A percentile compares a stretch with the other conserved stretches of the same genome.
phyloP scores from a whole-genome alignment of 139 green algal genomes.

The Chlorella sp. region DNA sequence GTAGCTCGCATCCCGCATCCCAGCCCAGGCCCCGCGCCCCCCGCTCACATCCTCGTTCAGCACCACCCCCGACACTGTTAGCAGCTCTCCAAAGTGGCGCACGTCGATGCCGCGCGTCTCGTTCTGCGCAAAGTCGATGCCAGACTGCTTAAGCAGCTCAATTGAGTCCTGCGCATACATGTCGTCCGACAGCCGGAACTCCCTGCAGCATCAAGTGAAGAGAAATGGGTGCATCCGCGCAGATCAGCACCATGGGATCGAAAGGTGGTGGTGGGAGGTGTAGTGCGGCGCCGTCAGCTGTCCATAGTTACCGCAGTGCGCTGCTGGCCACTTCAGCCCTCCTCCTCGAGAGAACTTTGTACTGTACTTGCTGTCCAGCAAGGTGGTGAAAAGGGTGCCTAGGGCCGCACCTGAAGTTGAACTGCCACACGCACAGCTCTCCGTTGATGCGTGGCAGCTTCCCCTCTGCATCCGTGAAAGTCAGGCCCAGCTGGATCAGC shows the following conservation, averaged over 20 bases:
- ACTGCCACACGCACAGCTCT: constrained; percentile 98
- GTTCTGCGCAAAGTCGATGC: constrained; percentile 96
- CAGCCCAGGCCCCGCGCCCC: no score
- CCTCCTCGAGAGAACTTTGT: no score
- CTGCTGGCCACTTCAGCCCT: no score
- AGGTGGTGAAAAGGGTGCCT: no score
- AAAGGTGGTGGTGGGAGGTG: not conserved
- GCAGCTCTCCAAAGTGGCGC: constrained; percentile 93
- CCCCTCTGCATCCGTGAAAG: constrained; percentile 92
- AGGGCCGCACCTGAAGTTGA: constrained; percentile 91
- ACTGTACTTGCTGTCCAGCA: no score
- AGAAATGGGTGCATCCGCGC: not conserved
- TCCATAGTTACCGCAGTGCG: not conserved
- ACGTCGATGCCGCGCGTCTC: constrained; percentile 93
- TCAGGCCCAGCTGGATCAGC: constrained; percentile 98
- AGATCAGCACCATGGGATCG: not conserved
- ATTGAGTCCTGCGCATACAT: constrained; percentile 98
- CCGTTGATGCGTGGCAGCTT: constrained; percentile 85
- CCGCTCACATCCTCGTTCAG: constrained; percentile 29
- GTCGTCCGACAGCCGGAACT: constrained; percentile 94
- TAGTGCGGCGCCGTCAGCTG: not conserved
- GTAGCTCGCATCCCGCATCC: no score
- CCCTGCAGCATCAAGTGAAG: constrained; percentile 48
- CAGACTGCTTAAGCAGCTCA: constrained; percentile 94
- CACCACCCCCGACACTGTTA: constrained; percentile 97